Evolutionary conservation across 2,329 filamentous ascomycete genomes (phyloP).

Genomic region (Teratosphaeria nubilosa): DNA sequence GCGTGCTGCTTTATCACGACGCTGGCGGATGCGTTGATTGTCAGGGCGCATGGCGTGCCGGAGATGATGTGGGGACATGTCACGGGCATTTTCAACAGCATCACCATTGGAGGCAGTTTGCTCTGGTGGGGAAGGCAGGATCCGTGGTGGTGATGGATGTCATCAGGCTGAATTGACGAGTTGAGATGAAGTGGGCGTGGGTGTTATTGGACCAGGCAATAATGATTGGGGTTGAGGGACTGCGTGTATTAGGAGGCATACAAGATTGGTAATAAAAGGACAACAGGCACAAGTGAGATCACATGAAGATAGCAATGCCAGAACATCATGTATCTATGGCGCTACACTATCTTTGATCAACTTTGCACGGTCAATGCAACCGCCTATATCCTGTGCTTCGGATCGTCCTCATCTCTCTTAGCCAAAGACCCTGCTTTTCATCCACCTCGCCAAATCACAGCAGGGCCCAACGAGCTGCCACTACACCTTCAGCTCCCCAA

Average conservation of each 20-base stretch:
- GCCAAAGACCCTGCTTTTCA: too few relatives aligned
- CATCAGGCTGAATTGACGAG: neutral
- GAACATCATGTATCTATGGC: too few relatives aligned
- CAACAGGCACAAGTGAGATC: too few relatives aligned
- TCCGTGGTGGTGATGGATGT: slow-evolving; percentile 1
- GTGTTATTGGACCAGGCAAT: neutral
- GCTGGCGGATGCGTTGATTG: slow-evolving; percentile 21
- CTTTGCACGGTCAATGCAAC: neutral
- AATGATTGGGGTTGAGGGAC: too few relatives aligned
- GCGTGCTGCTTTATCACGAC: slow-evolving; percentile 19
- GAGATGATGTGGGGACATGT: slow-evolving; percentile 19
- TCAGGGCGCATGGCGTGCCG: slow-evolving; percentile 18
- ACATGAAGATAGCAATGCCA: too few relatives aligned
- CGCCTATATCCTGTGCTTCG: neutral
- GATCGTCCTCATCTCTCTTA: too few relatives aligned
- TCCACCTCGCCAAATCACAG: slow-evolving; percentile 8
- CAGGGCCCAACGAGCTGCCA: slow-evolving; percentile 15
- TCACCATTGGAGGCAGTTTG: slow-evolving; percentile 19
- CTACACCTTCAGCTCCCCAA: slow-evolving; percentile 20
- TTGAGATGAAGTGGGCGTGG: neutral
- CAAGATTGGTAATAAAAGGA: too few relatives aligned
- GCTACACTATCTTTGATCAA: too few relatives aligned
- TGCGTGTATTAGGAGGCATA: neutral
- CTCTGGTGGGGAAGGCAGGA: slow-evolving; percentile 21
- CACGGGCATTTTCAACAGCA: slow-evolving; percentile 19